phyloP scores from a whole-genome alignment of 352 stramenopile species.

The Nothophytophthora sp. region DNA sequence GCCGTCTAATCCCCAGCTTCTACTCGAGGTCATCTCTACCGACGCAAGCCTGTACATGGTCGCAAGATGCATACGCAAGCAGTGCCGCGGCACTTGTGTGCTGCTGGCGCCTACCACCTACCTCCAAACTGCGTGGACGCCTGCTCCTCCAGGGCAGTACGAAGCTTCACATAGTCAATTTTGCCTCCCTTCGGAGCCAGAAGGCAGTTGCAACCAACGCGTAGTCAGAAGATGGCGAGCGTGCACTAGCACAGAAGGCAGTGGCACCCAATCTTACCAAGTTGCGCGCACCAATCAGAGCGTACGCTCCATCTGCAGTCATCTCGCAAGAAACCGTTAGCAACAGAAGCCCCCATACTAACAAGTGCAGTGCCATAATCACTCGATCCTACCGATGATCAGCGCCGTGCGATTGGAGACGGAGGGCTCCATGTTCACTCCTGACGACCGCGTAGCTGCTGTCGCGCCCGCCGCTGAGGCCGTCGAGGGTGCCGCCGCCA shows the following conservation, averaged over 20 bases:
- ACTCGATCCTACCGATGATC: slow-evolving; percentile 50
- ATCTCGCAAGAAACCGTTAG: background rate
- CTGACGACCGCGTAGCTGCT: slow-evolving; percentile 17
- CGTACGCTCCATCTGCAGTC: slow-evolving; percentile 66
- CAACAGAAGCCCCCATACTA: background rate
- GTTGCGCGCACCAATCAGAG: slow-evolving; percentile 52
- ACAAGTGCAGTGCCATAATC: background rate
- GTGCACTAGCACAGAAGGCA: too few species aligned
- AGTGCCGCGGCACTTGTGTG: slow-evolving; percentile 2
- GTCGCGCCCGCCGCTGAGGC: slow-evolving; percentile 8
- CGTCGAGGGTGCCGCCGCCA: background rate
- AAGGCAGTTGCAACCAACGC: background rate
- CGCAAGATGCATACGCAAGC: slow-evolving; percentile 10
- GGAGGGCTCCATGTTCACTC: slow-evolving; percentile 2
- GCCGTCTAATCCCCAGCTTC: background rate
- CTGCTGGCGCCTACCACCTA: slow-evolving; percentile 10
- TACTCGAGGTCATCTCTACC: background rate
- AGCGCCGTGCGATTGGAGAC: slow-evolving; percentile 46
- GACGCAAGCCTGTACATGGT: too few species aligned
- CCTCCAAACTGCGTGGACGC: slow-evolving; percentile 49
- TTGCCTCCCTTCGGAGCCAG: slow-evolving; percentile 38
- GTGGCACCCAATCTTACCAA: too few species aligned
- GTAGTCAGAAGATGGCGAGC: background rate
- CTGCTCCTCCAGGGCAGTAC: slow-evolving; percentile 52
- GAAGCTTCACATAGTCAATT: slow-evolving; percentile 77